Conservation (phyloP, 352 stramenopile species). For the Phytophthora crassamura region DNA sequence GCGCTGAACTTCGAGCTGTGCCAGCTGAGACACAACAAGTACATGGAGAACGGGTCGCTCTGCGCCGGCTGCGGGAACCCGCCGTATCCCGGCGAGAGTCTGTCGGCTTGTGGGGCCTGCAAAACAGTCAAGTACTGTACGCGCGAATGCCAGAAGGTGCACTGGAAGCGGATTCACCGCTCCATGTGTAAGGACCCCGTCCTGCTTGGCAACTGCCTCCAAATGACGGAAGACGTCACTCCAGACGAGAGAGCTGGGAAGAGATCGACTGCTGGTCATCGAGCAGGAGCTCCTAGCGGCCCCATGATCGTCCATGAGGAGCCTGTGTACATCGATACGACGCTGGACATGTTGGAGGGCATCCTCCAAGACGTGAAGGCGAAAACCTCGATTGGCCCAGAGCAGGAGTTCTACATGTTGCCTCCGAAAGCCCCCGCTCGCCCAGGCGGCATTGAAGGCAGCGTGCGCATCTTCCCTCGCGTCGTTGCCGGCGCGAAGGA, state of each 20-base stretch:
- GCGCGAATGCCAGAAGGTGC: conserved; percentile 36
- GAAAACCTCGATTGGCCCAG: neutral
- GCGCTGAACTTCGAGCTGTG: conserved; percentile 30
- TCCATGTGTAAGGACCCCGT: conserved; percentile 35
- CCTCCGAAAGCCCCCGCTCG: conserved; percentile 17
- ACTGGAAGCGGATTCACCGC: conserved; percentile 45
- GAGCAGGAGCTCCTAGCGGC: neutral
- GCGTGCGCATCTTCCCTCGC: conserved; percentile 29
- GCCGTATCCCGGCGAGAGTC: conserved; percentile 8
- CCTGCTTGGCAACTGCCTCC: conserved; percentile 29
- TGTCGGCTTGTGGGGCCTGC: conserved; percentile 37
- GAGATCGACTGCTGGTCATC: neutral
- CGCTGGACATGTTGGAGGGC: conserved; percentile 30
- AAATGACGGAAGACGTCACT: conserved; percentile 35
- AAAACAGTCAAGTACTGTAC: conserved; percentile 42
- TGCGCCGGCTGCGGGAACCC: conserved; percentile 31
- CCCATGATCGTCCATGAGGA: conserved; percentile 6
- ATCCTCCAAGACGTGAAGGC: conserved; percentile 22
- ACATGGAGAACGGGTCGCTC: conserved; percentile 25
- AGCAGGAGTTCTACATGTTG: conserved; percentile 38
- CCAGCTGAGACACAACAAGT: conserved; percentile 36
- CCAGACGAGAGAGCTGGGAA: conserved; percentile 16
- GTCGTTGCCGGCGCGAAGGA: neutral
- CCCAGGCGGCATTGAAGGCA: conserved; percentile 19
- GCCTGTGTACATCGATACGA: conserved; percentile 23